phyloP scores from a whole-genome alignment of 192 early-diverging fungal species.

The Phlyctochytrium arcticum region DNA sequence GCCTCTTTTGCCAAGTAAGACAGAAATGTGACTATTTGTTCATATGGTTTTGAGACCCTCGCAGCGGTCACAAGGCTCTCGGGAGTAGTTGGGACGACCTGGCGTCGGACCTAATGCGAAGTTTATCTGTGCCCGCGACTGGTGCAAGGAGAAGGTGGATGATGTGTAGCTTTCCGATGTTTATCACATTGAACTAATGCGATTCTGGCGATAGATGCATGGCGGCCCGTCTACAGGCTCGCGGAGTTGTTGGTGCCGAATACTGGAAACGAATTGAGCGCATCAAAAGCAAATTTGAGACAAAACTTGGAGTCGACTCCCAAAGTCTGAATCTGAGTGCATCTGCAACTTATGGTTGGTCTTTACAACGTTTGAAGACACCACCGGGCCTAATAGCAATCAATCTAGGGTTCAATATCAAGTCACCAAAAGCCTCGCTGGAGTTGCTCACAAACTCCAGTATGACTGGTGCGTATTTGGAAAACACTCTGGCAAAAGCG shows the following conservation, averaged over 20 bases:
- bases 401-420: conserved; percentile 17
- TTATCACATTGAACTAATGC: too few species aligned
- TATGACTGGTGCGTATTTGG: conserved; percentile 7
- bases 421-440: conserved; percentile 27
- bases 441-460: conserved; percentile 24
- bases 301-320: conserved; percentile 5
- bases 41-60: too few species aligned
- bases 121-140: conserved; percentile 17
- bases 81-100: conserved; percentile 29
- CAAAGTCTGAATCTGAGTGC: too few species aligned
- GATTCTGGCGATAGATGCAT: conserved; percentile 20
- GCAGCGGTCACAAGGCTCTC: too few species aligned
- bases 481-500: conserved; percentile 5
- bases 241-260: conserved; percentile 27
- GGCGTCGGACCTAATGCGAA: conserved; percentile 19
- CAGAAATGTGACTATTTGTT: too few species aligned
- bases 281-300: conserved; percentile 11
- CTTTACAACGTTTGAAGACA: not conserved
- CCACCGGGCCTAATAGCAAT: too few species aligned
- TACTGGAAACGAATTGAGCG: conserved; percentile 17
- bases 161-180: too few species aligned
- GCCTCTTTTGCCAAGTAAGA: not conserved
- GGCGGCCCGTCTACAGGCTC: conserved; percentile 26
- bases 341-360: not conserved
- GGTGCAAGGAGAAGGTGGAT: not conserved